These are phyloP conservation scores for Aspergillus fructus DNA, from an alignment of 2,329 filamentous ascomycete genomes.

Conservation along the genomic window DNA sequence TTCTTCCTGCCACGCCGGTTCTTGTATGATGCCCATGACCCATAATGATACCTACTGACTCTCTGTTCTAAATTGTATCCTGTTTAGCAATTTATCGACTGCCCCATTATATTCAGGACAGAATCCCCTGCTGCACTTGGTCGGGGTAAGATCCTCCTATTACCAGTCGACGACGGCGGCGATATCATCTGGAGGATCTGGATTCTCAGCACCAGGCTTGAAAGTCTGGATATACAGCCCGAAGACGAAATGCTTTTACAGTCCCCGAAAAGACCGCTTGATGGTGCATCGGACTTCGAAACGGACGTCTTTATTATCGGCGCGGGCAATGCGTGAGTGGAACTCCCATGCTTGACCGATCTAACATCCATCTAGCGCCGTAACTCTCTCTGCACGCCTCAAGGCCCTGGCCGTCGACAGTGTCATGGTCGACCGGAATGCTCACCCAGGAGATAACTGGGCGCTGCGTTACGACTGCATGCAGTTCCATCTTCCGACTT, in stretches of 20 bases:
- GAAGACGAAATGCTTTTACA: slow-evolving; percentile 24
- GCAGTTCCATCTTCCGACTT: slow-evolving; percentile 42
- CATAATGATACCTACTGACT: neutral
- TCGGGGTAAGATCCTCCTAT: slow-evolving; percentile 32
- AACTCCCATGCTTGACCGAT: neutral
- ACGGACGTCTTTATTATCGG: slow-evolving; percentile 40
- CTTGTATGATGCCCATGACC: slow-evolving; percentile 9
- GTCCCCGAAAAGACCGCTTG: slow-evolving; percentile 13
- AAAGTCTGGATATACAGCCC: slow-evolving; percentile 20
- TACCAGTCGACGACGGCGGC: slow-evolving; percentile 20
- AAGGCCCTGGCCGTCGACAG: slow-evolving; percentile 44
- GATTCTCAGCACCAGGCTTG: slow-evolving; percentile 24
- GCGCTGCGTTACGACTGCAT: slow-evolving; percentile 47
- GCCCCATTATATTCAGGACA: slow-evolving; percentile 34
- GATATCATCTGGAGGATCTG: slow-evolving; percentile 28
- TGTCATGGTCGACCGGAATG: slow-evolving; percentile 45
- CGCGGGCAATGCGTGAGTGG: slow-evolving; percentile 41
- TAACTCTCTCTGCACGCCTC: slow-evolving; percentile 45
- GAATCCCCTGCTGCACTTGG: slow-evolving; percentile 28
- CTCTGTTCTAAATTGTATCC: neutral
- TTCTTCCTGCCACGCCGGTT: slow-evolving; percentile 14
- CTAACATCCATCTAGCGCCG: slow-evolving; percentile 28
- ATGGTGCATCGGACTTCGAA: slow-evolving; percentile 2
- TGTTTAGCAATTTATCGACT: slow-evolving; percentile 32
- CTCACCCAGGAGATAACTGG: slow-evolving; percentile 48